Percentiles rank a stretch among this genome's conserved stretches.
These are phyloP conservation scores for Ilex aquifolium DNA, from an alignment of 257 asterid species.

Conservation along the genomic window DNA sequence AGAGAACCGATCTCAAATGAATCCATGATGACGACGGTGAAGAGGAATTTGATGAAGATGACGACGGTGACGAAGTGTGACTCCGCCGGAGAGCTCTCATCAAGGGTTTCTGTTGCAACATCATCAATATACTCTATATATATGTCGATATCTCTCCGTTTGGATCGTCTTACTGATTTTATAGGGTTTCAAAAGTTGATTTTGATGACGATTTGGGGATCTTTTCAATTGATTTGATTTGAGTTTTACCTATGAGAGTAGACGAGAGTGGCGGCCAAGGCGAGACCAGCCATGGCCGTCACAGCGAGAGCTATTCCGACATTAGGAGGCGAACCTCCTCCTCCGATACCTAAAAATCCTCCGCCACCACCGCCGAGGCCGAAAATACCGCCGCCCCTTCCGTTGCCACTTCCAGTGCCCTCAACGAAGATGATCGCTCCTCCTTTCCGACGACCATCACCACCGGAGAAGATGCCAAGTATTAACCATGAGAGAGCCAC, in stretches of 20 bases:
- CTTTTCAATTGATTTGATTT: neutral
- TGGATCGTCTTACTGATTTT: neutral
- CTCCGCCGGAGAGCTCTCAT: conserved; percentile 70
- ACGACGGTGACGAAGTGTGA: conserved; percentile 48
- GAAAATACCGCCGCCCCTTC: conserved; percentile 29
- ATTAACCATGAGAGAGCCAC: conserved; percentile 27
- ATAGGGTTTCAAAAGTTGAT: conserved; percentile 14
- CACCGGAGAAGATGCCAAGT: conserved; percentile 48
- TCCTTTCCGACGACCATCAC: conserved; percentile 45
- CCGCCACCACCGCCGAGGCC: conserved; percentile 31
- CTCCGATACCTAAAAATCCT: conserved; percentile 18
- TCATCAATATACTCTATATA: conserved; percentile 25
- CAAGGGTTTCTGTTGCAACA: conserved; percentile 60
- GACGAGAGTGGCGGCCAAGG: conserved; percentile 63
- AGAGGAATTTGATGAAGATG: conserved; percentile 29
- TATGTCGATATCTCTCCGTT: neutral
- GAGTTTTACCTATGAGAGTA: conserved; percentile 60
- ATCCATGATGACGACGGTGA: conserved; percentile 50
- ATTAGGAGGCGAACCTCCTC: conserved; percentile 32
- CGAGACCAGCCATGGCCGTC: conserved; percentile 76
- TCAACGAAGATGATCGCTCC: conserved; percentile 37
- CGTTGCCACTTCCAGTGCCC: conserved; percentile 24
- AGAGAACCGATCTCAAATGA: conserved; percentile 69
- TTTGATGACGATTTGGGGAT: neutral
- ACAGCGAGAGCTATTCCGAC: conserved; percentile 65